Evolutionary conservation across 768 basidiomycete species (phyloP), one percentile per base, ranked within the genome.

Genomic region (Boletales sp.): DNA sequence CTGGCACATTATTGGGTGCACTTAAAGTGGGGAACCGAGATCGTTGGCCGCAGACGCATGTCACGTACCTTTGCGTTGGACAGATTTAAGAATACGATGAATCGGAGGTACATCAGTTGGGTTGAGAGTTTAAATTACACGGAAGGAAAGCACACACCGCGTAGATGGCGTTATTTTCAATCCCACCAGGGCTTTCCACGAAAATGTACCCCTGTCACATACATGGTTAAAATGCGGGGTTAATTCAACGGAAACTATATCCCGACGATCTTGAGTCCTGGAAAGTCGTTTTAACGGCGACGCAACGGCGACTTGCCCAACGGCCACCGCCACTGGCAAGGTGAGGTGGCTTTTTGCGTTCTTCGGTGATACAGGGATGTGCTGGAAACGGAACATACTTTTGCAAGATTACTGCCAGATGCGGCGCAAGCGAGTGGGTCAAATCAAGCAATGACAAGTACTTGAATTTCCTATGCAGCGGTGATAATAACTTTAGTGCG

Each of bases 31-130:
- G 8, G 32, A 41, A 36, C 21, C 27, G 43, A 46, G 15, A 24
- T 40, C n/a, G n/a, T 35, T 43, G 34, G 18, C 17, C 24, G 19
- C 29, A 41, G 35, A 21, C 11, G 32, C 15, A 45, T 45, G 46
- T 39, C 40, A 3, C 15, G 14, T 45, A 39, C 48, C 41, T 13
- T 34, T 27, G 34, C 34, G 34, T 27, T 27, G 51, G 53, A 34
- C 18, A 32, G 19, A 21, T 53, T 56, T 43, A 52, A 48, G 19
- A 40, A 19, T 27, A 37, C 42, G 32, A 47, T 5, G 34, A 40
- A 40, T 36, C 7, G 38, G 40, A 36, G n/a, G 29, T 14, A 58
- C 57, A 54, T 63, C 55, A 34, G 46, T 47, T 5, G 27, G 36
- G 32, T 18, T 10, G 24, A 27, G 24, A 27, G 24, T 7, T 27